Percentiles rank a stretch among this genome's conserved stretches.
These are phyloP conservation scores for Pleodorina starrii DNA, from an alignment of 139 green algal species.

Conservation along the genomic window DNA sequence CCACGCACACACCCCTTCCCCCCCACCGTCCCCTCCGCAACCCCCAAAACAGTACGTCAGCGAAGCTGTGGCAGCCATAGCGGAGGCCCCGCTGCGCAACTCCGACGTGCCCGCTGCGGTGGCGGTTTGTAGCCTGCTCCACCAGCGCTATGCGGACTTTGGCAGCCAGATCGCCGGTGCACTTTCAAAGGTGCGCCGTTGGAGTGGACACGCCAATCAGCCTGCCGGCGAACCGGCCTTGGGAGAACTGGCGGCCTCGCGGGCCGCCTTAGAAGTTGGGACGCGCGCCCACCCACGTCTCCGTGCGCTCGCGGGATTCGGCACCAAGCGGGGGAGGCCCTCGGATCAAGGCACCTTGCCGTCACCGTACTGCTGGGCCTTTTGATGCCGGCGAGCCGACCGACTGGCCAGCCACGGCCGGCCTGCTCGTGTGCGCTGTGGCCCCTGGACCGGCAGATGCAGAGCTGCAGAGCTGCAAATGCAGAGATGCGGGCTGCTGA, in stretches of 20 bases:
- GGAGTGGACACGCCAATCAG: neutral
- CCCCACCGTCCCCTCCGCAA: neutral
- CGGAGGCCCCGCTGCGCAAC: conserved; percentile 86
- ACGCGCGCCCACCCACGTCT: neutral
- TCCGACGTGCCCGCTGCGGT: conserved; percentile 88
- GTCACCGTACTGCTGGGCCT: too few species aligned
- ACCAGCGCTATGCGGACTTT: conserved; percentile 88
- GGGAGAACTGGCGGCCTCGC: neutral
- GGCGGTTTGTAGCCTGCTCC: conserved; percentile 84
- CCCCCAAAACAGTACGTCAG: conserved; percentile 91
- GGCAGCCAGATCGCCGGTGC: conserved; percentile 38
- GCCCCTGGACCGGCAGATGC: too few species aligned
- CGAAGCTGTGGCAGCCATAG: conserved; percentile 89
- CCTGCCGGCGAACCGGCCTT: neutral
- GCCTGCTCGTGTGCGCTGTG: too few species aligned
- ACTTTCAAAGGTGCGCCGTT: conserved; percentile 32
- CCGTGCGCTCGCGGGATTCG: too few species aligned
- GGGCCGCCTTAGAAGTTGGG: neutral
- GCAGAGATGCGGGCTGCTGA: too few species aligned
- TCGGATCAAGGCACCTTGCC: too few species aligned
- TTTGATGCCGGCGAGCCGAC: too few species aligned
- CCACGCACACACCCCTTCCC: neutral
- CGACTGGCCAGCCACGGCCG: too few species aligned
- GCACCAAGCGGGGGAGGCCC: too few species aligned
- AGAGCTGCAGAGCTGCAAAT: too few species aligned